These are phyloP conservation scores for Suillus variegatus DNA, from an alignment of 768 basidiomycete species.

Conservation along the genomic window DNA sequence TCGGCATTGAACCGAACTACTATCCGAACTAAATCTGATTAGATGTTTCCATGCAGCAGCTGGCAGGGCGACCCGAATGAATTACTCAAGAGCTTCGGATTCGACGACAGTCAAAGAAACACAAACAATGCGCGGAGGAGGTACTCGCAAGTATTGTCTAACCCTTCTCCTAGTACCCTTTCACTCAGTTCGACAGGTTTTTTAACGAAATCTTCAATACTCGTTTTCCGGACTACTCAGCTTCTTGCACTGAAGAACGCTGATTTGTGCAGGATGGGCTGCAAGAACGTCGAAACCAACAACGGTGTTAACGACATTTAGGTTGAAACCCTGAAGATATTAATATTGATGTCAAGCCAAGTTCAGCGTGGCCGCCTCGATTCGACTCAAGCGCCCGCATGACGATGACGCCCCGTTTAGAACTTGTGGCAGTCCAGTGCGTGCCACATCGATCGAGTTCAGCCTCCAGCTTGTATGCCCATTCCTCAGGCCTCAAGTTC, in stretches of 20 bases:
- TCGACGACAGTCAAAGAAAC: too few species aligned
- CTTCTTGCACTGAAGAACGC: not conserved
- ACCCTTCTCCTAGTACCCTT: too few species aligned
- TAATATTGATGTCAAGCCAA: slow-evolving; percentile 38
- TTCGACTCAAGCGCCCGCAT: slow-evolving; percentile 26
- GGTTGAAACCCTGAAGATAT: slow-evolving; percentile 52
- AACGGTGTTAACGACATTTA: slow-evolving; percentile 53
- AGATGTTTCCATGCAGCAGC: too few species aligned
- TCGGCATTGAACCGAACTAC: not conserved
- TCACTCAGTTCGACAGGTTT: too few species aligned
- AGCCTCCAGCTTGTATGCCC: not conserved
- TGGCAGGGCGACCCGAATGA: too few species aligned
- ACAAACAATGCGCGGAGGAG: too few species aligned
- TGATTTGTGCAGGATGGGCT: slow-evolving; percentile 46
- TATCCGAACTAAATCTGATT: too few species aligned
- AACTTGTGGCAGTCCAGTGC: not conserved
- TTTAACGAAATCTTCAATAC: not conserved
- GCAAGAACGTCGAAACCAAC: slow-evolving; percentile 49
- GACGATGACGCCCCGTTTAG: slow-evolving; percentile 28
- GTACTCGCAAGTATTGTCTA: too few species aligned
- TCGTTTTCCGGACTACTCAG: too few species aligned
- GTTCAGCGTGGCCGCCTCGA: slow-evolving; percentile 51
- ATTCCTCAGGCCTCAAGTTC: not conserved
- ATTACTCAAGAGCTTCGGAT: too few species aligned
- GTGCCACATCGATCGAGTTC: not conserved